Percentiles rank a stretch among this genome's conserved stretches.
Conservation (phyloP, 495 filamentous ascomycete species). For the Penicillium antarcticum region DNA sequence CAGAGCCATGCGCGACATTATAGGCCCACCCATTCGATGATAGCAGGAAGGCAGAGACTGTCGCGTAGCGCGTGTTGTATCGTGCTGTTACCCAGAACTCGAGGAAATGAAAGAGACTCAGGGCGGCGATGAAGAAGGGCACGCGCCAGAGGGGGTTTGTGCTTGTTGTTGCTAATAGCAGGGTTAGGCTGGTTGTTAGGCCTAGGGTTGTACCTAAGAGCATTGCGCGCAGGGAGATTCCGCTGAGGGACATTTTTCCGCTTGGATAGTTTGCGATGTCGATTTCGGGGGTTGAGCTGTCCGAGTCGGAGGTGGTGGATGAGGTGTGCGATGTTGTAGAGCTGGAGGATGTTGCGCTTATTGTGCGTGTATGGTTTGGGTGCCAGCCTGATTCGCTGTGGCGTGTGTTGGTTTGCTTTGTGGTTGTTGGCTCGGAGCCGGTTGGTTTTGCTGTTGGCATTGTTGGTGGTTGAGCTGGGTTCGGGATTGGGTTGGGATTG, state of each 20-base stretch:
- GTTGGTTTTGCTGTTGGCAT: constrained; percentile 12
- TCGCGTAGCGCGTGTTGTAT: constrained; percentile 74
- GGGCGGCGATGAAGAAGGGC: constrained; percentile 71
- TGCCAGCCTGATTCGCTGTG: constrained; percentile 16
- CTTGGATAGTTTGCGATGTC: constrained; percentile 45
- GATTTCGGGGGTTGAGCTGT: constrained; percentile 6
- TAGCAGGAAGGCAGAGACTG: constrained; percentile 73
- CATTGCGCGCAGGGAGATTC: constrained; percentile 76
- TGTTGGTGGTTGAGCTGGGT: constrained; percentile 2
- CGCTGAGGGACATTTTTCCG: constrained; percentile 67
- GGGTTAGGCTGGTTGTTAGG: constrained; percentile 39
- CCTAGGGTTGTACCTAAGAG: constrained; percentile 51
- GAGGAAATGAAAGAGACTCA: constrained; percentile 90
- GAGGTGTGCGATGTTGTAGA: background rate
- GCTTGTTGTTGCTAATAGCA: constrained; percentile 32
- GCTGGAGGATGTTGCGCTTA: background rate
- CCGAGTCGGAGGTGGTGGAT: constrained; percentile 7
- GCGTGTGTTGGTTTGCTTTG: constrained; percentile 3
- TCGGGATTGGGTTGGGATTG: background rate
- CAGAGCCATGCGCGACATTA: constrained; percentile 73
- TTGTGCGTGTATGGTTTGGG: background rate
- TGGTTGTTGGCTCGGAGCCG: constrained; percentile 9
- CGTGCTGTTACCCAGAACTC: constrained; percentile 87
- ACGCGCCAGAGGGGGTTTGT: constrained; percentile 69
- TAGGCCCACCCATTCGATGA: constrained; percentile 83